Base-by-base conservation (phyloP, 495 filamentous ascomycete genomes). In the Penicillium canariense region DNA sequence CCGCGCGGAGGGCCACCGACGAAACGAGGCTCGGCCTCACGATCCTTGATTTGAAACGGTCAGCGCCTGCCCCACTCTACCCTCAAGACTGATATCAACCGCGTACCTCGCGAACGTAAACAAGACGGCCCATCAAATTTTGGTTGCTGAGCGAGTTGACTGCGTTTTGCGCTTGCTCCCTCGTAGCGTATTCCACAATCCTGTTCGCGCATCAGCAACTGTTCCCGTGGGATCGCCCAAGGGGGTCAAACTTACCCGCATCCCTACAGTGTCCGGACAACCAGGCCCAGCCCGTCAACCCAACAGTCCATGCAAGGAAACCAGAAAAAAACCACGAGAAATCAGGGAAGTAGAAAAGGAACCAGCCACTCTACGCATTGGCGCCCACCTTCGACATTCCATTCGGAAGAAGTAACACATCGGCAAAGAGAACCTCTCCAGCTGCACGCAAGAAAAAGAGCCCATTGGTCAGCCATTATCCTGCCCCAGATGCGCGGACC, bases 361-460 rank as follows among this genome's bases (percentile, higher is more conserved):
- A 83, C 86, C 87, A 90, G 84, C 84, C 89, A 85, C 83, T 84
- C 84, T 86, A 91, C 84, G 85, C 83, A 84, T 90, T 89, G 86
- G 84, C 85, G 89, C 91, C 90, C 91, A 97, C 94, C 95, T 98
- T 98, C 89, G 93, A 97, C 94, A 98, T 98, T 91, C 94, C 94
- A 85, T 98, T 98, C 70, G 95, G 95, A 91, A 98, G 91, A 75
- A 96, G 83, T 75, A 98, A 87, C 68, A 98, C 93, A 84, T 98
- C 94, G 84, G 94, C 94, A 78, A 95, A 98, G 79, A 97, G 85
- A 77, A 97, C 95, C 72, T 97, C 94, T 83, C 94, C 94, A 81
- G 94, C 94, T 98, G 73, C 67, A 67, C 55, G 65, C 50, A 51
- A 54, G 61, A 68, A 54, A 34, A 47, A 38, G n/a, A n/a, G n/a